phyloP scores from a whole-genome alignment of 2,329 filamentous ascomycete species.

The Tolypocladium nubicola region DNA sequence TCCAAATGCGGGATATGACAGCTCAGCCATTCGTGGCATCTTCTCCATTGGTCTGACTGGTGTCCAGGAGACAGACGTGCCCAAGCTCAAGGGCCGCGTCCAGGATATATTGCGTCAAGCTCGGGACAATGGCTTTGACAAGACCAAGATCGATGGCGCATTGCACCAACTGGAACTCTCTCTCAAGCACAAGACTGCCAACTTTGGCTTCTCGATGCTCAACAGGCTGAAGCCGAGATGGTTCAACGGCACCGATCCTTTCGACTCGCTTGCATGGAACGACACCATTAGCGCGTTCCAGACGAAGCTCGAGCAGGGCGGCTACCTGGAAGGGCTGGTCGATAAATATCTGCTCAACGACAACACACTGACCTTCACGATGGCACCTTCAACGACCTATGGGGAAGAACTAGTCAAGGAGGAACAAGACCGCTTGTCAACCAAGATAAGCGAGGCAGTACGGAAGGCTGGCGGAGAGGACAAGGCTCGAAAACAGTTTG shows the following conservation, averaged over 20 bases:
- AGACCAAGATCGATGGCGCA: slow-evolving; percentile 84
- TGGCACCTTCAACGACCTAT: slow-evolving; percentile 74
- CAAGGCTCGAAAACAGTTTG: slow-evolving; percentile 60
- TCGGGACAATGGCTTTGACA: slow-evolving; percentile 69
- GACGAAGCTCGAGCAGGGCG: slow-evolving; percentile 58
- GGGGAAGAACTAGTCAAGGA: slow-evolving; percentile 64
- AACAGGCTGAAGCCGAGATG: slow-evolving; percentile 82
- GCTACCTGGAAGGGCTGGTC: slow-evolving; percentile 74
- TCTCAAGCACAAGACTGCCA: slow-evolving; percentile 91
- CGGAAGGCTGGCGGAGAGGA: slow-evolving; percentile 59
- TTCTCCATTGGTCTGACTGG: slow-evolving; percentile 88
- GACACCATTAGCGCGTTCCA: slow-evolving; percentile 80
- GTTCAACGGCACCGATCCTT: slow-evolving; percentile 93
- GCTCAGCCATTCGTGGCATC: slow-evolving; percentile 63
- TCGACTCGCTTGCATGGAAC: slow-evolving; percentile 86
- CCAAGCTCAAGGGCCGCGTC: slow-evolving; percentile 65
- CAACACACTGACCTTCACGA: slow-evolving; percentile 82
- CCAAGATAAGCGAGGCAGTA: slow-evolving; percentile 62
- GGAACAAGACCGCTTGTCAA: slow-evolving; percentile 63
- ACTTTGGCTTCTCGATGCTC: slow-evolving; percentile 85
- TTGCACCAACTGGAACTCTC: slow-evolving; percentile 89
- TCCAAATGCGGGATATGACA: slow-evolving; percentile 87
- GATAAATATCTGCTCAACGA: slow-evolving; percentile 87
- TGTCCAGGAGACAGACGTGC: slow-evolving; percentile 70
- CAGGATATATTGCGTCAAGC: slow-evolving; percentile 61